A percentile compares a stretch with the other conserved stretches of the same genome.
phyloP scores from a whole-genome alignment of 208 protist genomes.

The Leishmania aethiopica region DNA sequence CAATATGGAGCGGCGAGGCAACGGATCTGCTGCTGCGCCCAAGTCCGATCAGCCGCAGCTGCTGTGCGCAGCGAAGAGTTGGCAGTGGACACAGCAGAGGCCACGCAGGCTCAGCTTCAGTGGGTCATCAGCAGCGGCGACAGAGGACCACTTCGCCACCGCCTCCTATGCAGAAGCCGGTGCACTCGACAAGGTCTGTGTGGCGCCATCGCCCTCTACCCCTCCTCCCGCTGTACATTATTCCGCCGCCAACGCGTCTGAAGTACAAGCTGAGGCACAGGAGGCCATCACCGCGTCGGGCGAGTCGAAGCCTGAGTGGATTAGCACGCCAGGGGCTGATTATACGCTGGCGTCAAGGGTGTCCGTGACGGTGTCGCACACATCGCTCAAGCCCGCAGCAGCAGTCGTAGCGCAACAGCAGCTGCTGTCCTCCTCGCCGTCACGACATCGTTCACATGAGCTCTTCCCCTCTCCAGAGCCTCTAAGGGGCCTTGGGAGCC shows the following conservation, averaged over 20 bases:
- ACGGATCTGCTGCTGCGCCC: not conserved
- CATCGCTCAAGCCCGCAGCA: not conserved
- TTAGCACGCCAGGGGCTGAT: not conserved
- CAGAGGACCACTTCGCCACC: not conserved
- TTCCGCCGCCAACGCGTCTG: not conserved
- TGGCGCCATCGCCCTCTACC: not conserved
- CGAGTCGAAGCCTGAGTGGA: not conserved
- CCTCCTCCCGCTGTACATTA: not conserved
- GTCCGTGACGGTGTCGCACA: not conserved
- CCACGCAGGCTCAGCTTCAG: conserved; percentile 4
- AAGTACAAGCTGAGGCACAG: not conserved
- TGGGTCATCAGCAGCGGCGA: not conserved
- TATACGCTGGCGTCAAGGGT: not conserved
- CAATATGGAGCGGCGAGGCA: not conserved
- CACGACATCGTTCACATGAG: not conserved
- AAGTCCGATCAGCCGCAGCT: not conserved
- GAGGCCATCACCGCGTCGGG: too few species aligned
- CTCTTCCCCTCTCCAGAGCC: not conserved
- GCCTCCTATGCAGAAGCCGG: not conserved
- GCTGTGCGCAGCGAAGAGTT: not conserved
- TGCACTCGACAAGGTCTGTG: not conserved
- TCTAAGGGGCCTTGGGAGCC: not conserved
- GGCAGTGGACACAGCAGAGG: not conserved
- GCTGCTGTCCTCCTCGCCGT: not conserved
- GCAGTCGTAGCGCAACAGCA: not conserved